phyloP scores from a whole-genome alignment of 768 basidiomycete species.

The Dendrothele bispora region DNA sequence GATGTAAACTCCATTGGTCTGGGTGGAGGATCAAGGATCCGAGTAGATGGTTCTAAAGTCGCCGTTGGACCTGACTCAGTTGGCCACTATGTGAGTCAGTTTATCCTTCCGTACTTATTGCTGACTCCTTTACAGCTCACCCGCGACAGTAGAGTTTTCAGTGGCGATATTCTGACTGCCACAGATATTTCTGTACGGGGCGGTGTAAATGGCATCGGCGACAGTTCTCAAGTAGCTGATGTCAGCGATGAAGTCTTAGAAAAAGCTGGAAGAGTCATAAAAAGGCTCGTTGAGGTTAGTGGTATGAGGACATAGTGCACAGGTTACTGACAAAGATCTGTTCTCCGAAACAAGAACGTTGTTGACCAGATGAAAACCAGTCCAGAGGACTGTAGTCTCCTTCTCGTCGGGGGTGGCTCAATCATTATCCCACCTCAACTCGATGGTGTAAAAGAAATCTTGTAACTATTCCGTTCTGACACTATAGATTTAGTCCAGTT shows the following conservation, averaged over 20 bases:
- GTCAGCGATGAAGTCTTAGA: conserved; percentile 13
- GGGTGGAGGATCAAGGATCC: conserved; percentile 61
- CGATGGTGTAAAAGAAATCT: conserved; percentile 45
- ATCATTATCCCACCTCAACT: conserved; percentile 54
- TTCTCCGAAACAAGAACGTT: conserved; percentile 48
- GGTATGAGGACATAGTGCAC: background rate
- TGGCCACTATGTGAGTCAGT: conserved; percentile 39
- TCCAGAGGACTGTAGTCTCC: conserved; percentile 52
- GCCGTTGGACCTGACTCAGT: conserved; percentile 67
- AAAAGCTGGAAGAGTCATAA: conserved; percentile 15
- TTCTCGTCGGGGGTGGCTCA: conserved; percentile 67
- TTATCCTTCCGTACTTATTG: background rate
- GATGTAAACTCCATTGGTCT: conserved; percentile 59
- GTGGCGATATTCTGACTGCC: conserved; percentile 55
- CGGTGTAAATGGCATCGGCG: conserved; percentile 17
- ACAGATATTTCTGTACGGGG: conserved; percentile 55
- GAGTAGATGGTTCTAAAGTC: conserved; percentile 35
- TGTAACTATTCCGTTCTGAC: conserved; percentile 21
- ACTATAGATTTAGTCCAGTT: no score
- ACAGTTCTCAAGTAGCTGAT: conserved; percentile 12
- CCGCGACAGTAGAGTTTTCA: conserved; percentile 52
- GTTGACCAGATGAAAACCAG: conserved; percentile 69
- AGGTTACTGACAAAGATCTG: no score
- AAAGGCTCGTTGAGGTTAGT: conserved; percentile 25
- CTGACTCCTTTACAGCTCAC: conserved; percentile 25